phyloP scores from a whole-genome alignment of 805 yeast species.

The Cyberlindnera suaveolens region DNA sequence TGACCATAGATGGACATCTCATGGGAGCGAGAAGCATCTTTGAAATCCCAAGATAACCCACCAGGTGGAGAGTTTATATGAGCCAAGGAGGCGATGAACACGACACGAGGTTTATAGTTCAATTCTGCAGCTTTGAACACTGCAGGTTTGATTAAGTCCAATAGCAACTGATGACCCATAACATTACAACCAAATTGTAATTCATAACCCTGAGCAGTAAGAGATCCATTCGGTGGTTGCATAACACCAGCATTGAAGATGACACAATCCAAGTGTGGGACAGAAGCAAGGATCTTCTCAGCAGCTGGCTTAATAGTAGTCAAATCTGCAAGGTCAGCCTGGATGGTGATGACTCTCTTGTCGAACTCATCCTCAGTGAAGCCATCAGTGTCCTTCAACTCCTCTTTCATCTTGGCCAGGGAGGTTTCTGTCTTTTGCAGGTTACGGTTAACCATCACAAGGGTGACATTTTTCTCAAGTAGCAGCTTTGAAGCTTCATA shows the following conservation, averaged over 20 bases:
- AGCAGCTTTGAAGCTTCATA: constrained; percentile 28
- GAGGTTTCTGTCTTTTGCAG: constrained; percentile 26
- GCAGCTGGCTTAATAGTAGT: constrained; percentile 34
- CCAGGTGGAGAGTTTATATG: constrained; percentile 28
- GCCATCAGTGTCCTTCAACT: constrained; percentile 12
- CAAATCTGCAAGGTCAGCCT: constrained; percentile 35
- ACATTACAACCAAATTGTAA: constrained; percentile 40
- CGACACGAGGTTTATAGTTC: constrained; percentile 31
- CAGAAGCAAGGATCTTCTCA: constrained; percentile 17
- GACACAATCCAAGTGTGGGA: constrained; percentile 29
- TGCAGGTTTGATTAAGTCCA: constrained; percentile 32
- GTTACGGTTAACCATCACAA: constrained; percentile 32
- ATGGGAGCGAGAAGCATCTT: constrained; percentile 6
- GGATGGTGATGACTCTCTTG: constrained; percentile 20
- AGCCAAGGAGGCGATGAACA: constrained; percentile 40
- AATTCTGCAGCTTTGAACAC: constrained; percentile 28
- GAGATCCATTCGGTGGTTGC: constrained; percentile 30
- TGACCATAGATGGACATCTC: constrained; percentile 27
- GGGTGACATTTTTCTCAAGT: constrained; percentile 27
- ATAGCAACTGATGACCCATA: constrained; percentile 40
- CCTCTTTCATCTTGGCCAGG: constrained; percentile 22
- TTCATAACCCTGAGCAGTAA: constrained; percentile 40
- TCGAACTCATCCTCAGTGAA: constrained; percentile 9
- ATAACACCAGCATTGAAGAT: constrained; percentile 42
- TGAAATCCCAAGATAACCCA: constrained; percentile 29